Base-by-base conservation (phyloP, 2,329 filamentous ascomycete genomes). In the Colletotrichum australisinense region DNA sequence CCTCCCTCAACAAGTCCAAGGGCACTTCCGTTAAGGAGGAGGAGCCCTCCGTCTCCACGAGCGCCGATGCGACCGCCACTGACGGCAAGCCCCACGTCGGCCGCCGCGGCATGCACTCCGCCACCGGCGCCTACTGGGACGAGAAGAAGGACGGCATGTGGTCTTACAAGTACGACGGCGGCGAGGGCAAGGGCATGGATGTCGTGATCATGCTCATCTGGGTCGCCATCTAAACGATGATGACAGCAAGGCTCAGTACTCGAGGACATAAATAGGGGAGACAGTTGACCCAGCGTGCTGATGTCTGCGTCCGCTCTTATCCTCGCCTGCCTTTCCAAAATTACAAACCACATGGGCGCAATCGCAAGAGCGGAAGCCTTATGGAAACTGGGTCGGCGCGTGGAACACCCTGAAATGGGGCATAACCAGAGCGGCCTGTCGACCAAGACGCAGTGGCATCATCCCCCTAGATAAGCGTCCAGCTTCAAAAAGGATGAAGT, bases 121-220 rank as follows among this genome's bases (percentile, higher is more conserved):
- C 94, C 26, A 94, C 93, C 57, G 94, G 94, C 62, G 94, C 94
- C 42, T 97, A 93, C 88, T 97, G 94, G 94, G 95, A 97, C 83
- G 94, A 95, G 85, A 94, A 95, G 86, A 94, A 93, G 84, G 94
- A 97, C 80, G 94, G 94, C 77, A 95, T 95, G 90, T 97, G 93
- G 93, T 95, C 91, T 78, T 95, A 93, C 87, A 97, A 97, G 87
- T 96, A 92, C 81, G 93, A 95, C 78, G 89, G 89, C 71, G 89
- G 90, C 73, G 90, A 92, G 81, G 85, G 83, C 78, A 92, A 92
- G 85, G 91, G 91, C 49, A 86, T 93, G 83, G 91, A 93, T 77
- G 89, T 93, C 63, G 90, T 93, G 69, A 87, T 93, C 78, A 92
- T 91, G 85, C 86, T 93, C 78, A 94, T 95, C 81, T 97, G 94